These are phyloP conservation scores for Apiotrichum gamsii DNA, from an alignment of 1,284 basidiomycete genomes.

Conservation along the genomic window DNA sequence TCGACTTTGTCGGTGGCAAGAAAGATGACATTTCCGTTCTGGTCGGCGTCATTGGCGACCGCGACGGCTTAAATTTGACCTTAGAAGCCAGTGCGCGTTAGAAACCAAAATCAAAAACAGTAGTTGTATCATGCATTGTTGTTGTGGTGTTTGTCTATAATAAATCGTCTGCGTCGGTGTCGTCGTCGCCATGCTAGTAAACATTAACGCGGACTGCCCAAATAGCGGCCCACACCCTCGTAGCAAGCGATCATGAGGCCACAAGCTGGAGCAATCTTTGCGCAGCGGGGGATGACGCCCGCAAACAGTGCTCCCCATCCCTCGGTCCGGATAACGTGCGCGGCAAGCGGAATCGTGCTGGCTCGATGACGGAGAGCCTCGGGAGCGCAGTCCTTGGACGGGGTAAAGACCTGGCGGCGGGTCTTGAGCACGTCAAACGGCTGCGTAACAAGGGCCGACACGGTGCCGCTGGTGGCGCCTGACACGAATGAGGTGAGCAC, in stretches of 20 bases:
- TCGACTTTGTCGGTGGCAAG: constrained; percentile 49
- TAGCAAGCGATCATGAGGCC: constrained; percentile 79
- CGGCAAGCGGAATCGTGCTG: constrained; percentile 57
- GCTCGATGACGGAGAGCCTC: constrained; percentile 38
- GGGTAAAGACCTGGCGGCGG: constrained; percentile 65
- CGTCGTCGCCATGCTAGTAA: neutral
- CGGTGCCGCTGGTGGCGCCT: constrained; percentile 45
- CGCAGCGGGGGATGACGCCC: constrained; percentile 79
- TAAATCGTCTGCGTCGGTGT: neutral
- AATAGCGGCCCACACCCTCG: constrained; percentile 58
- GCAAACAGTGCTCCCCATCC: constrained; percentile 73
- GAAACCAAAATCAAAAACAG: too few relatives aligned
- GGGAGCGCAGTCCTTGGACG: constrained; percentile 54
- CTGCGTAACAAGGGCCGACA: constrained; percentile 82
- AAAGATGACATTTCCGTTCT: constrained; percentile 46
- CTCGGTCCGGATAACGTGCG: constrained; percentile 69
- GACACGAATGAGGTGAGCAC: constrained; percentile 41
- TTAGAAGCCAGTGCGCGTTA: constrained; percentile 9
- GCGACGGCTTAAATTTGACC: constrained; percentile 16
- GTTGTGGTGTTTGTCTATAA: neutral
- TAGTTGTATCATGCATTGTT: constrained; percentile 19
- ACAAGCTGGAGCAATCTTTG: constrained; percentile 97
- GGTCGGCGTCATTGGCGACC: constrained; percentile 43
- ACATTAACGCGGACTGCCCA: constrained; percentile 19
- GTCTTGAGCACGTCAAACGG: constrained; percentile 98